phyloP scores from a whole-genome alignment of 495 filamentous ascomycete genomes.

The Penicillium longicatenatum region DNA sequence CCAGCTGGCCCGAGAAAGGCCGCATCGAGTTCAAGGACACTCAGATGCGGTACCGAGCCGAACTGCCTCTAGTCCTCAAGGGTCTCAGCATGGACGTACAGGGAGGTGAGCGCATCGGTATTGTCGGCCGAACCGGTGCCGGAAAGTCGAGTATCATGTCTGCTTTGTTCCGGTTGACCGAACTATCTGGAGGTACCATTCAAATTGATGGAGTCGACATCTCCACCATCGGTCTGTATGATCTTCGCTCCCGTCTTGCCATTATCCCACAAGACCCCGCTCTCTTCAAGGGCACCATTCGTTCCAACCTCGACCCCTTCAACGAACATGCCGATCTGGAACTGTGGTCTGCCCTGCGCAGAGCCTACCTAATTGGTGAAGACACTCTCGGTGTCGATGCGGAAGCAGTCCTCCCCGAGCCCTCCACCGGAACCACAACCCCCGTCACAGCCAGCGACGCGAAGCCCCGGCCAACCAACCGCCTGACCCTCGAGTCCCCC shows the following conservation, averaged over 20 bases:
- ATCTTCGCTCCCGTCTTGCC: slow-evolving; percentile 82
- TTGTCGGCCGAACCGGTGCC: slow-evolving; percentile 91
- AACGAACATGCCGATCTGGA: slow-evolving; percentile 83
- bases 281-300: slow-evolving; percentile 87
- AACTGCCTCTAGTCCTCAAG: slow-evolving; percentile 81
- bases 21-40: slow-evolving; percentile 83
- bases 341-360: slow-evolving; percentile 82
- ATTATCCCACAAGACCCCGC: slow-evolving; percentile 98
- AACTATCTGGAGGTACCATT: slow-evolving; percentile 81
- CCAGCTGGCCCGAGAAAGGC: slow-evolving; percentile 80
- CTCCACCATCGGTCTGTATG: slow-evolving; percentile 76
- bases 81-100: slow-evolving; percentile 74
- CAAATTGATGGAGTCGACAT: slow-evolving; percentile 92
- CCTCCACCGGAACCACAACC: slow-evolving; percentile 15
- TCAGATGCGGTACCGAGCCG: slow-evolving; percentile 86
- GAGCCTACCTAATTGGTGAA: slow-evolving; percentile 73
- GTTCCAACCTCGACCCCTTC: slow-evolving; percentile 92
- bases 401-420: slow-evolving; percentile 25
- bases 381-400: slow-evolving; percentile 27
- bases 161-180: slow-evolving; percentile 86
- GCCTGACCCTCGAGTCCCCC: slow-evolving; percentile 77
- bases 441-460: slow-evolving; percentile 13
- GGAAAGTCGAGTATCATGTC: slow-evolving; percentile 96
- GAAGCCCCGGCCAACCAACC: slow-evolving; percentile 28
- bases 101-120: slow-evolving; percentile 88